phyloP scores from a whole-genome alignment of 2,329 filamentous ascomycete genomes.

The Cercospora sp. region DNA sequence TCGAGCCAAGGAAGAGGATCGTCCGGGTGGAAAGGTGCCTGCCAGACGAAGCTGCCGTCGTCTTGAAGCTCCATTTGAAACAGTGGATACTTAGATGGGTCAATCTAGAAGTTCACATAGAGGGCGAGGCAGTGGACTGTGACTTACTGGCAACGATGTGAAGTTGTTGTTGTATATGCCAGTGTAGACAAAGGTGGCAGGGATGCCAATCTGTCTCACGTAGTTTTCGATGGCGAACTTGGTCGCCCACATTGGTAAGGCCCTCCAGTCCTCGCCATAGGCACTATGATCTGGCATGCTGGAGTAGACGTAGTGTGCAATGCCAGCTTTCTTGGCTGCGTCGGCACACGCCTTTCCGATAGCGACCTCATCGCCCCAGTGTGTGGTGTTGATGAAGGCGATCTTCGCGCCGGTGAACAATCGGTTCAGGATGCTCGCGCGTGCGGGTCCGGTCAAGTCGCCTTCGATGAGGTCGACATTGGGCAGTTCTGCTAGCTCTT shows the following conservation, averaged over 20 bases:
- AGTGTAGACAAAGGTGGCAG: constrained; percentile 90
- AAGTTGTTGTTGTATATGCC: constrained; percentile 88
- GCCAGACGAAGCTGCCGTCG: constrained; percentile 88
- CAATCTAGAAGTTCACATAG: neutral
- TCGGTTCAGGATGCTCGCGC: constrained; percentile 32
- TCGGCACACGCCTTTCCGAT: constrained; percentile 88
- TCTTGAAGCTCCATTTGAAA: constrained; percentile 90
- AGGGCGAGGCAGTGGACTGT: neutral
- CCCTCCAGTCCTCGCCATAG: constrained; percentile 74
- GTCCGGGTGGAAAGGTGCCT: constrained; percentile 88
- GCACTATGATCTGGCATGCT: constrained; percentile 94
- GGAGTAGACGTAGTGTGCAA: constrained; percentile 93
- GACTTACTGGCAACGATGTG: constrained; percentile 9
- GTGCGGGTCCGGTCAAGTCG: constrained; percentile 54
- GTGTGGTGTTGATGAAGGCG: constrained; percentile 97
- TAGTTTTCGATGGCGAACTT: constrained; percentile 95
- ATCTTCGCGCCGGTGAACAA: constrained; percentile 77
- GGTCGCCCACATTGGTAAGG: constrained; percentile 83
- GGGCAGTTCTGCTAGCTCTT: constrained; percentile 77
- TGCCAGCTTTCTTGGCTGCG: constrained; percentile 77
- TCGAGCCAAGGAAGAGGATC: constrained; percentile 92
- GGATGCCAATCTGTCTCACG: constrained; percentile 75
- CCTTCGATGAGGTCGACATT: constrained; percentile 75
- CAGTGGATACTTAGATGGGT: constrained; percentile 64
- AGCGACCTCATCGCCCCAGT: constrained; percentile 89